phyloP scores from a whole-genome alignment of 78 protist genomes.

The Salpingoeca rosetta region DNA sequence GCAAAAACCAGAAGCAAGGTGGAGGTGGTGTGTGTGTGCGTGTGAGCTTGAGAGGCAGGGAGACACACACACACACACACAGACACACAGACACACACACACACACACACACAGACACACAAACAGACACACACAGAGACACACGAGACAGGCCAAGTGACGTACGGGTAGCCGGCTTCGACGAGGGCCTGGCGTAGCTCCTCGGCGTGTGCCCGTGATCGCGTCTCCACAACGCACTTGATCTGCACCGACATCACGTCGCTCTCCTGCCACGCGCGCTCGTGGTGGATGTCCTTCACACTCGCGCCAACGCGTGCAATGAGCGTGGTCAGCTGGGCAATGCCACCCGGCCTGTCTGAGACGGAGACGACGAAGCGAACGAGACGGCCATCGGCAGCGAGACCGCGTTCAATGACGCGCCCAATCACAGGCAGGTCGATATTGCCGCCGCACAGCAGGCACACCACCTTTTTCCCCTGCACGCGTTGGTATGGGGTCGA shows the following conservation, averaged over 20 bases:
- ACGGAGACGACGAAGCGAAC: conserved; percentile 20
- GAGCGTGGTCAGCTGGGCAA: conserved; percentile 11
- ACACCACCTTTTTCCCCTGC: conserved; percentile 22
- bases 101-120: too few species aligned
- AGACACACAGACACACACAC: too few species aligned
- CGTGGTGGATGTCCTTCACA: conserved; percentile 51
- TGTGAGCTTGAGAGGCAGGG: too few species aligned
- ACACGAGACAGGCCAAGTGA: too few species aligned
- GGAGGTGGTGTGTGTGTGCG: too few species aligned
- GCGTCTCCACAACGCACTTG: background rate
- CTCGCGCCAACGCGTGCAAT: conserved; percentile 29
- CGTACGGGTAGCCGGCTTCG: background rate
- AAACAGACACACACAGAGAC: too few species aligned
- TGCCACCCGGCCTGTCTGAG: conserved; percentile 56
- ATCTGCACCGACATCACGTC: background rate
- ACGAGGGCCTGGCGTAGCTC: background rate
- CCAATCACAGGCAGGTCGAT: conserved; percentile 57
- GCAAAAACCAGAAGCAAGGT: too few species aligned
- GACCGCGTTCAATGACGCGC: conserved; percentile 47
- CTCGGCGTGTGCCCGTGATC: background rate
- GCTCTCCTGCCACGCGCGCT: conserved; percentile 53
- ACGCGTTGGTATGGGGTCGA: too few species aligned
- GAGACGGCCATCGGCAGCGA: conserved; percentile 43
- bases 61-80: too few species aligned
- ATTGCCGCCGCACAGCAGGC: conserved; percentile 70